Evolutionary conservation across 805 yeast species (phyloP).

Genomic region (Naumovozyma castellii): DNA sequence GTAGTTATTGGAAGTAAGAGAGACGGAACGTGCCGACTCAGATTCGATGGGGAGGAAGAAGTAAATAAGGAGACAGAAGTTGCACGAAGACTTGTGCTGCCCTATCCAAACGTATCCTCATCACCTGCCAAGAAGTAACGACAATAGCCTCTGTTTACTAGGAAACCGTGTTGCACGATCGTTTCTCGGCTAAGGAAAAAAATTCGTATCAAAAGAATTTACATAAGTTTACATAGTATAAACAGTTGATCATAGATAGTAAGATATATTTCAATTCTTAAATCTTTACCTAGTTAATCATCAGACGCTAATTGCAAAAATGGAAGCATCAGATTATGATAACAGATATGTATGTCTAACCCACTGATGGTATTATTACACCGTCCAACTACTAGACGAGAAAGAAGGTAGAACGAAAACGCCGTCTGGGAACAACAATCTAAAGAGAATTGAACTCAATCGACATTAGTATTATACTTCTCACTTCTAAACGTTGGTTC

Average conservation of each 20-base stretch:
- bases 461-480: too few relatives aligned
- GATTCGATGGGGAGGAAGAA: constrained; percentile 96
- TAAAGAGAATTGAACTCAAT: too few relatives aligned
- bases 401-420: too few relatives aligned
- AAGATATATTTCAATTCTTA: too few relatives aligned
- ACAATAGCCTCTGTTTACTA: background rate
- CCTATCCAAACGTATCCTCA: constrained; percentile 42
- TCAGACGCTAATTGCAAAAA: background rate
- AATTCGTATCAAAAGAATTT: background rate
- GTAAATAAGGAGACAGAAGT: constrained; percentile 93
- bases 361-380: background rate
- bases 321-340: background rate
- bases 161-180: background rate
- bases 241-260: background rate
- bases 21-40: constrained; percentile 67
- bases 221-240: background rate
- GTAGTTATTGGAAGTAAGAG: constrained; percentile 70
- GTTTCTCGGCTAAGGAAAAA: background rate
- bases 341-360: background rate
- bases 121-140: constrained; percentile 15
- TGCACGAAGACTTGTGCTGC: constrained; percentile 71
- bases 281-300: too few relatives aligned
- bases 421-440: too few relatives aligned
- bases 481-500: too few relatives aligned
- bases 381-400: too few relatives aligned